Evolutionary conservation across 2,329 filamentous ascomycete genomes (phyloP), one percentile per base, ranked within the genome.

Genomic region (Fusarium sambucinum): DNA sequence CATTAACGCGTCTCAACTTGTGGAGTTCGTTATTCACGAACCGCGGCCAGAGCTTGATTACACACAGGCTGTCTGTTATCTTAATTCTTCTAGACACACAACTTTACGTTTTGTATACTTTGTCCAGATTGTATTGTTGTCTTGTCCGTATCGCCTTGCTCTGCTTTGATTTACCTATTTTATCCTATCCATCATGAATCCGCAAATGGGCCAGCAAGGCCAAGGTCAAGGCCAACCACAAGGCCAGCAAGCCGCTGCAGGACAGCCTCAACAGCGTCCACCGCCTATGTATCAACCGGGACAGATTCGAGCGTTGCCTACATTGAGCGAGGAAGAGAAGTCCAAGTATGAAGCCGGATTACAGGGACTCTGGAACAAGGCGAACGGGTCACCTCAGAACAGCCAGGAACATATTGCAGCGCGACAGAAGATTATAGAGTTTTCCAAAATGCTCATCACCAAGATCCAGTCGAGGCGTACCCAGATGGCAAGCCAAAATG

Each of bases 291-390:
- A 85, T 33, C 80, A 82, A 33, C 85, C 86, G 1, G 81, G 83
- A 35, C 82, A 84, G 53, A 88, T 89, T 75, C 81, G 83, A 33
- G 80, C 66, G 8, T 79, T 89, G 5, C 79, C 79, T 3, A 81
- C 83, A 38, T 79, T 90, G 4, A 84, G 79, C 27, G 80, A 84
- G 2, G 82, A 85, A 2, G 88, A 90, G 58, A 87, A 86, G 70
- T 70, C 70, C 3, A 88, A 88, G 69, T 90, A 89, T 68, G 86
- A 89, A 69, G 77, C 80, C 3, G 88, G 88, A 2, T 78, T 90
- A 1, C 79, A 81, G 12, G 73, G 78, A 3, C 77, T 90, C 1
- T 90, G 86, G 84, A 80, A 78, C 23, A 81, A 86, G 40, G 83
- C 86, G 45, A 83, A 85, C 59, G 83, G 80, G 21, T 77, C 80